Evolutionary conservation across 306 rosid genomes (phyloP), one percentile per base, ranked within the genome.

Genomic region (Quercus agrifolia): DNA sequence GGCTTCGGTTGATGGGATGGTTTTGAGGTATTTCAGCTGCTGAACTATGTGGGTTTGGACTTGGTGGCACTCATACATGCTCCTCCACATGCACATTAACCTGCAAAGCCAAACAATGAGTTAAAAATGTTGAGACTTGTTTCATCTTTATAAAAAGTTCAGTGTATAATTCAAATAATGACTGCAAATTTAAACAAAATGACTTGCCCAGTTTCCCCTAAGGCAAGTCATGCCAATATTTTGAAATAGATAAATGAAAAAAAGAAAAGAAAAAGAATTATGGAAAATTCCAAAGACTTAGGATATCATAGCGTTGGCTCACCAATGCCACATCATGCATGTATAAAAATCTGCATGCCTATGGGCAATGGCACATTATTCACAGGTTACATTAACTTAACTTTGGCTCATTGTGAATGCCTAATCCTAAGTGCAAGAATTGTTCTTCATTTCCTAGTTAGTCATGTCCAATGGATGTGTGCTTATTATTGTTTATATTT

Each of bases 61-160:
- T 84, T 95, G 99, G 82, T 95, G 99, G 82, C 94, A 90, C 82
- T 93, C 97, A 18, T 95, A 95, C 99, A 95, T 95, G 88, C 89
- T 87, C 86, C 98, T 89, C 99, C 99, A 95, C 98, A 93, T 95
- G 86, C 98, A 86, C 97, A 89, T 93, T 87, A 95, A 87, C 73
- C 99, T 95, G 90, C 71, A 82, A 75, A 56, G 30, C 55, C 46
- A 74, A 31, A 25, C 73, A 67, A 59, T 74, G 38, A 68, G 72
- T 68, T n/a, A 33, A 13, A 17, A 70, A 77, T n/a, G 35, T 62
- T 51, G 35, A 74, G 79, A 73, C 63, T 23, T n/a, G 8, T 23
- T 76, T 64, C 68, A 78, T 20, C 69, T 70, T 49, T 49, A 10
- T 13, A 49, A 11, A 46, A 46, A 49, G 17, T 49, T 49, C 54